Conservation (phyloP, 192 early-diverging fungal genomes). For the Jimgerdemannia flammicorona region DNA sequence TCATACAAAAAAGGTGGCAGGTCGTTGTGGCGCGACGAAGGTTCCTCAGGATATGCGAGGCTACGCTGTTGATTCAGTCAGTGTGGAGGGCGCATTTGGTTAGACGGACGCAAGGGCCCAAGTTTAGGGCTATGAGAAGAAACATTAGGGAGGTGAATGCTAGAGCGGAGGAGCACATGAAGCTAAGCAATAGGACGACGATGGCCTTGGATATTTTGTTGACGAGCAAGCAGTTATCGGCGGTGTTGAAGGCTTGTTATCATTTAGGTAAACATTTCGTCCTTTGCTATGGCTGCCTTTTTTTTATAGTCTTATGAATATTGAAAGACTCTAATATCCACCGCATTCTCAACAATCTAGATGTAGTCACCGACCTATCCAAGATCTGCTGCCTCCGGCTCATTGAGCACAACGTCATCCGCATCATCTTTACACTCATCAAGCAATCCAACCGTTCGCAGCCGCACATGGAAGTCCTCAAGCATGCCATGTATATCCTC, state of each 20-base stretch:
- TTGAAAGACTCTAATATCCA: not conserved
- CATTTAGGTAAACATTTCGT: constrained; percentile 25
- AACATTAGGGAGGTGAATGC: constrained; percentile 35
- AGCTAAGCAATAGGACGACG: constrained; percentile 35
- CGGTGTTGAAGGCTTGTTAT: constrained; percentile 38
- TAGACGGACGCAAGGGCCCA: constrained; percentile 24
- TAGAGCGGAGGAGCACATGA: constrained; percentile 38
- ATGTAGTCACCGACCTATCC: constrained; percentile 33
- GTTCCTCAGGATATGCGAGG: constrained; percentile 1
- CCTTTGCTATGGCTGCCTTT: not conserved
- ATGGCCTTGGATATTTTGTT: constrained; percentile 36
- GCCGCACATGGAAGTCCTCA: constrained; percentile 39
- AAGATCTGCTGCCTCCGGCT: constrained; percentile 35
- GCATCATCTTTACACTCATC: constrained; percentile 35
- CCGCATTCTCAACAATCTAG: not conserved
- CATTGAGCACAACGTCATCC: constrained; percentile 35
- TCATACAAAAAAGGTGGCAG: constrained; percentile 25
- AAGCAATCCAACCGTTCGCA: constrained; percentile 34
- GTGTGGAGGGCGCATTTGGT: constrained; percentile 34
- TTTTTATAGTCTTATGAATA: constrained; percentile 1
- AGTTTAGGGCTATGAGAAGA: constrained; percentile 29
- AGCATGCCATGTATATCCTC: constrained; percentile 33
- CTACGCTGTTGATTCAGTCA: constrained; percentile 30
- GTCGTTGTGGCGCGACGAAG: constrained; percentile 23
- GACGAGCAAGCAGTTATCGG: constrained; percentile 35